phyloP scores from a whole-genome alignment of 1,139 yeast species.

The Taphrina betulina region DNA sequence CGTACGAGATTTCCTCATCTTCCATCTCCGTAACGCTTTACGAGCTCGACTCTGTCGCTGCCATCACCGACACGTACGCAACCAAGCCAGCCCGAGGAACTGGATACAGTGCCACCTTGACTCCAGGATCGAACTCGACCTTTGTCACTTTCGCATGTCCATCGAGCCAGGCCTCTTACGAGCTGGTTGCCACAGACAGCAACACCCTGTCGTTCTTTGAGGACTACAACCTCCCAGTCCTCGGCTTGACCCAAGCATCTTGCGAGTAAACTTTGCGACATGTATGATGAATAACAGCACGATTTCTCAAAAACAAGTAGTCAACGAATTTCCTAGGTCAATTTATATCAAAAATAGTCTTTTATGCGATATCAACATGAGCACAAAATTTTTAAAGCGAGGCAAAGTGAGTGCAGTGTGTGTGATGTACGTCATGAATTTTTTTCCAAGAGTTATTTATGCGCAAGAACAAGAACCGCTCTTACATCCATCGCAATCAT shows the following conservation, averaged over 20 bases:
- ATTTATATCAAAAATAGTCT: no score
- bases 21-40: slow-evolving; percentile 25
- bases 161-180: slow-evolving; percentile 15
- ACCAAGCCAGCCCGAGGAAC: slow-evolving; percentile 9
- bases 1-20: slow-evolving; percentile 6
- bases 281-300: no score
- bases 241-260: slow-evolving; percentile 3
- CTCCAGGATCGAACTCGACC: slow-evolving; percentile 20
- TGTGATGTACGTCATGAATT: no score
- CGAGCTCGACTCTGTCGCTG: slow-evolving; percentile 18
- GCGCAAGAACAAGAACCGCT: no score
- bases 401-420: no score
- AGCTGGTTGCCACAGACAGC: slow-evolving; percentile 16
- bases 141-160: slow-evolving; percentile 22
- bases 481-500: no score
- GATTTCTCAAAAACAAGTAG: no score
- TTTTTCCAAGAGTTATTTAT: no score
- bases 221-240: slow-evolving; percentile 16
- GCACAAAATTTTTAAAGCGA: no score
- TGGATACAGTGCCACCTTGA: slow-evolving; percentile 12
- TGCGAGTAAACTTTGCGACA: slow-evolving; percentile 13
- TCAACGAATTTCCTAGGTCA: no score
- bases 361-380: no score
- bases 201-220: slow-evolving; percentile 18
- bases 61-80: slow-evolving; percentile 10